phyloP scores from a whole-genome alignment of 768 basidiomycete genomes.

The Kwoniella sp. region DNA sequence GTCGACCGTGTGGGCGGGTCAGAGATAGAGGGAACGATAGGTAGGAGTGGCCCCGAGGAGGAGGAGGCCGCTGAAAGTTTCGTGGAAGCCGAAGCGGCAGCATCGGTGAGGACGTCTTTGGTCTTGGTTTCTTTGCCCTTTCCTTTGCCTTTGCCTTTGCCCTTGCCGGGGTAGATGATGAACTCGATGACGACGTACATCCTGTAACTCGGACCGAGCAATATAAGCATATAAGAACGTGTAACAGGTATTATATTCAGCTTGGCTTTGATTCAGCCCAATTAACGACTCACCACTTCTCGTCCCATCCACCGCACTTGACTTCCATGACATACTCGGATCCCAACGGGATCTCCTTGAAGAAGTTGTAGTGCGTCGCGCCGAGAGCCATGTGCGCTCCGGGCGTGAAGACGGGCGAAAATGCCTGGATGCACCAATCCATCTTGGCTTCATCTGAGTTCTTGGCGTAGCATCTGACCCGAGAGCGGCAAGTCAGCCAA shows the following conservation, averaged over 20 bases:
- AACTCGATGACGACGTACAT: slow-evolving; percentile 53
- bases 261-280: background rate
- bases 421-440: slow-evolving; percentile 39
- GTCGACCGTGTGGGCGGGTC: slow-evolving; percentile 19
- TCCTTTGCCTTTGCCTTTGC: slow-evolving; percentile 18
- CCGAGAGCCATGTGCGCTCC: slow-evolving; percentile 45
- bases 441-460: slow-evolving; percentile 41
- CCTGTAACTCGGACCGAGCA: slow-evolving; percentile 27
- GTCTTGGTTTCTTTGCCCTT: background rate
- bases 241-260: too few species aligned
- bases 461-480: slow-evolving; percentile 40
- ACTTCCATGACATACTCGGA: slow-evolving; percentile 52
- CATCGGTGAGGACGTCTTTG: background rate
- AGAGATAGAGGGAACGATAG: slow-evolving; percentile 20
- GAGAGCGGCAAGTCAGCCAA: background rate
- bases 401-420: slow-evolving; percentile 43
- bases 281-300: slow-evolving; percentile 57
- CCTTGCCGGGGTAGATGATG: slow-evolving; percentile 53
- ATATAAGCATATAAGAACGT: background rate
- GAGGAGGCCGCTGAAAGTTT: slow-evolving; percentile 6
- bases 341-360: slow-evolving; percentile 55
- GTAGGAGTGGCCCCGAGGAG: background rate
- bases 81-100: slow-evolving; percentile 4
- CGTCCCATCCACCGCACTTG: slow-evolving; percentile 54
- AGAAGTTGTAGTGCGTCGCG: slow-evolving; percentile 48